Evolutionary conservation across 2,329 filamentous ascomycete genomes (phyloP).

Genomic region (Sarocladium oryzae): DNA sequence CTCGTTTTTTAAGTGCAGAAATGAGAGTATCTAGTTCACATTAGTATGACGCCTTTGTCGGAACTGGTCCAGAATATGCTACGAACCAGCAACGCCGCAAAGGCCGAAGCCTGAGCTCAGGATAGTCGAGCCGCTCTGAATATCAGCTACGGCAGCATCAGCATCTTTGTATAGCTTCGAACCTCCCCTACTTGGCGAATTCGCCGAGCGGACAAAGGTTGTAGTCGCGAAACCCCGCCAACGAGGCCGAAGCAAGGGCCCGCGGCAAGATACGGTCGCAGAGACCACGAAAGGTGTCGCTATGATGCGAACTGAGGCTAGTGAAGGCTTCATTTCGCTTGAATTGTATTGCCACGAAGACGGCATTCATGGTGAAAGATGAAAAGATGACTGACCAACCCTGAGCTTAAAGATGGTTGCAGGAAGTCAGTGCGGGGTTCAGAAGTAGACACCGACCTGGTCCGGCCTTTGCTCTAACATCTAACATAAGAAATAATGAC

Average conservation of each 20-base stretch:
- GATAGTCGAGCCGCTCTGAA: slow-evolving; percentile 63
- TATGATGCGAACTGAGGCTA: neutral
- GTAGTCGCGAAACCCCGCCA: slow-evolving; percentile 5
- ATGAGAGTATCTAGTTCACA: slow-evolving; percentile 58
- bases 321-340: neutral
- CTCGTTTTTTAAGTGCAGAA: slow-evolving; percentile 52
- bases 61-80: neutral
- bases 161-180: slow-evolving; percentile 50
- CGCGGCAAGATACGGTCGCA: neutral
- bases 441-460: slow-evolving; percentile 1
- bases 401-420: neutral
- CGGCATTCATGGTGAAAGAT: no score
- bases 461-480: neutral
- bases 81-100: slow-evolving; percentile 63
- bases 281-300: slow-evolving; percentile 2
- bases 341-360: neutral
- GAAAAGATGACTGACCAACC: neutral
- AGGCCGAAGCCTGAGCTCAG: slow-evolving; percentile 78
- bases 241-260: neutral
- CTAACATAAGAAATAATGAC: neutral
- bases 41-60: neutral
- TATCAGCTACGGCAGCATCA: slow-evolving; percentile 62
- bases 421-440: neutral
- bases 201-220: neutral
- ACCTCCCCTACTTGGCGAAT: slow-evolving; percentile 19